phyloP scores from a whole-genome alignment of 345 rosid species.

The Lepidium aucheri region DNA sequence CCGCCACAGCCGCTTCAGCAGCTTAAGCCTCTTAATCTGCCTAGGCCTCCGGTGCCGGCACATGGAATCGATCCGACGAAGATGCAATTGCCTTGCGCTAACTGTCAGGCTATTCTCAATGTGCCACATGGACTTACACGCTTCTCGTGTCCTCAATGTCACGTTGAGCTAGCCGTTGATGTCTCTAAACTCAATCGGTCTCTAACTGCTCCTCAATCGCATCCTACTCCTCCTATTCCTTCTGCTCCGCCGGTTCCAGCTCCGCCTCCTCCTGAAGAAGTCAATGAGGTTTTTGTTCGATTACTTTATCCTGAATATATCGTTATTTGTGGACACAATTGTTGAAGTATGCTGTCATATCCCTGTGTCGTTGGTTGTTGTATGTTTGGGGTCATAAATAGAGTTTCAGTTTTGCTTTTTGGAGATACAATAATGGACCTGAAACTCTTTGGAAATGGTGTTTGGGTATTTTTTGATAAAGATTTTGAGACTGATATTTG shows the following conservation, averaged over 20 bases:
- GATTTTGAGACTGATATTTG: background rate
- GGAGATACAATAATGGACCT: background rate
- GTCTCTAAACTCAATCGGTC: constrained; percentile 51
- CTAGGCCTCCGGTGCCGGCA: constrained; percentile 48
- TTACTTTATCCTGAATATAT: background rate
- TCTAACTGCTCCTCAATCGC: constrained; percentile 35
- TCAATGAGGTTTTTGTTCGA: constrained; percentile 62
- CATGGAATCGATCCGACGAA: constrained; percentile 97
- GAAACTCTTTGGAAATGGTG: background rate
- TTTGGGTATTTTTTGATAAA: background rate
- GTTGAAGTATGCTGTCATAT: background rate
- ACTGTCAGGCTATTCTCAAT: constrained; percentile 89
- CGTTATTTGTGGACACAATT: background rate
- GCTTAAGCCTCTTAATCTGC: constrained; percentile 15
- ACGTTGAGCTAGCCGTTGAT: constrained; percentile 80
- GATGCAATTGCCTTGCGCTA: constrained; percentile 94
- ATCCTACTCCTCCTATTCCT: constrained; percentile 23
- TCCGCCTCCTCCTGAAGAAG: constrained; percentile 60
- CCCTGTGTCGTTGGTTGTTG: background rate
- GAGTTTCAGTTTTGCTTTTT: background rate
- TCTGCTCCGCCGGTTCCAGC: constrained; percentile 25
- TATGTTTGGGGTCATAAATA: background rate
- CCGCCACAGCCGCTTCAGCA: constrained; percentile 23
- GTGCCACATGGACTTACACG: constrained; percentile 86
- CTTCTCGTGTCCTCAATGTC: constrained; percentile 88